Conservation (phyloP, 1,284 basidiomycete genomes). For the Tranzscheliella williamsii region DNA sequence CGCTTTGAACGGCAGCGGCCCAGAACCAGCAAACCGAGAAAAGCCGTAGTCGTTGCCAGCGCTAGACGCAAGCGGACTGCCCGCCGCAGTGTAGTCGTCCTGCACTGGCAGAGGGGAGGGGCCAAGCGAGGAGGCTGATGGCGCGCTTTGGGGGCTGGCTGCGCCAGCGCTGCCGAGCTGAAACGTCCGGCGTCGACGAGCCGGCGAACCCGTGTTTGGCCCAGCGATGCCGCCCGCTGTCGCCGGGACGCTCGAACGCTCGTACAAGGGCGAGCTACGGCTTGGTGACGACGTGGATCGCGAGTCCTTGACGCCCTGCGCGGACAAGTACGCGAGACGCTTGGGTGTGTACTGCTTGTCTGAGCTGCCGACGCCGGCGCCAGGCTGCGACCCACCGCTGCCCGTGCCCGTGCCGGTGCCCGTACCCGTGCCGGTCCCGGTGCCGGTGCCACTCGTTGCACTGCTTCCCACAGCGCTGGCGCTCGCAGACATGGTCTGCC, state of each 20-base stretch:
- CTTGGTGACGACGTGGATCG: neutral
- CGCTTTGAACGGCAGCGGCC: constrained; percentile 13
- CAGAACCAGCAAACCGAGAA: constrained; percentile 13
- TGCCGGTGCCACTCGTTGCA: constrained; percentile 32
- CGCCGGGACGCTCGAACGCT: too few species aligned
- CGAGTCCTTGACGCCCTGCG: neutral
- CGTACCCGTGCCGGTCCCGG: neutral
- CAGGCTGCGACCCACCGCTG: constrained; percentile 26
- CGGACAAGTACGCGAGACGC: neutral
- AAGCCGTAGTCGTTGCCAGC: constrained; percentile 13
- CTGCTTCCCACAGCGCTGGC: constrained; percentile 32
- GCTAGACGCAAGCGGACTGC: too few species aligned
- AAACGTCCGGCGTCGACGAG: constrained; percentile 29
- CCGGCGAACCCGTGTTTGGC: constrained; percentile 6
- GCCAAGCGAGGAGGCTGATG: too few species aligned
- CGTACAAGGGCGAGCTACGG: neutral
- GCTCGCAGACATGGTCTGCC: constrained; percentile 18
- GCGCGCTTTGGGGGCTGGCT: too few species aligned
- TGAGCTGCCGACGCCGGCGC: constrained; percentile 1
- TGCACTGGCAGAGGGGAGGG: too few species aligned
- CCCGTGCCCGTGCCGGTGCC: constrained; percentile 27
- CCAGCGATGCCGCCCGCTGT: neutral
- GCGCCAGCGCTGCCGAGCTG: constrained; percentile 10
- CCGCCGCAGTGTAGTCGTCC: too few species aligned
- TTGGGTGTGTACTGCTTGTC: neutral